Percentiles rank a stretch among this genome's conserved stretches.
These are phyloP conservation scores for Diplodia seriata DNA, from an alignment of 2,329 filamentous ascomycete genomes.

Conservation along the genomic window DNA sequence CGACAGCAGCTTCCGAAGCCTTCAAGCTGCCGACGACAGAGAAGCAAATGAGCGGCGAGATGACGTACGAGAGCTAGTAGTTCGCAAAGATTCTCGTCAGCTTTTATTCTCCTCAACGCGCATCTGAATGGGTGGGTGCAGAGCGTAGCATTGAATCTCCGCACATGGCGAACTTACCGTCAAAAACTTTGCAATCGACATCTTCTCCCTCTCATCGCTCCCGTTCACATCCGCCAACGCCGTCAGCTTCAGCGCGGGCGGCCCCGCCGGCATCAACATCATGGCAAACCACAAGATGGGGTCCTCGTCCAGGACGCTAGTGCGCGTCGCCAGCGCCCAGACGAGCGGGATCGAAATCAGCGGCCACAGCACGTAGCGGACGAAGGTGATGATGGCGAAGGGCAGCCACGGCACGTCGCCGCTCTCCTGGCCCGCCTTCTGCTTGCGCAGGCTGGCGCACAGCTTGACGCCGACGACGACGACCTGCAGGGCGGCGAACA, in stretches of 20 bases:
- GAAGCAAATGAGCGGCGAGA: slow-evolving; percentile 54
- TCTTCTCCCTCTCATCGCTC: slow-evolving; percentile 57
- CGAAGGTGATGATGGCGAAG: slow-evolving; percentile 59
- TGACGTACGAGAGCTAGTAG: slow-evolving; percentile 50
- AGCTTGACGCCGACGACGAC: slow-evolving; percentile 72
- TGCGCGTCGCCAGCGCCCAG: slow-evolving; percentile 62
- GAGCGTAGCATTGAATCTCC: not conserved
- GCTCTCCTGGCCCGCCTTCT: slow-evolving; percentile 53
- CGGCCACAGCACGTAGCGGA: slow-evolving; percentile 70
- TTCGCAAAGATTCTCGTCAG: too few relatives aligned
- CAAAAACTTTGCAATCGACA: slow-evolving; percentile 61
- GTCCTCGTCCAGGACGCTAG: slow-evolving; percentile 59
- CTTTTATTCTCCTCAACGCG: too few relatives aligned
- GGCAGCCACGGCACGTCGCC: slow-evolving; percentile 57
- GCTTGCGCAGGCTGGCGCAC: slow-evolving; percentile 59
- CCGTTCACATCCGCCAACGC: slow-evolving; percentile 60
- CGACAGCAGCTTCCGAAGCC: slow-evolving; percentile 46
- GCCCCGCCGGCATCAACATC: slow-evolving; percentile 66
- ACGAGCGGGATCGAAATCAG: slow-evolving; percentile 61
- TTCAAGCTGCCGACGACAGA: slow-evolving; percentile 53
- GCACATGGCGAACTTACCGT: slow-evolving; percentile 47
- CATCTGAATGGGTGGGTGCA: not conserved
- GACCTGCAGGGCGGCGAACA: slow-evolving; percentile 71
- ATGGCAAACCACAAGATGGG: slow-evolving; percentile 71
- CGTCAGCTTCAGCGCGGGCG: slow-evolving; percentile 61